Base-by-base conservation (phyloP, 805 yeast genomes). In the Alloascoidea africana region DNA sequence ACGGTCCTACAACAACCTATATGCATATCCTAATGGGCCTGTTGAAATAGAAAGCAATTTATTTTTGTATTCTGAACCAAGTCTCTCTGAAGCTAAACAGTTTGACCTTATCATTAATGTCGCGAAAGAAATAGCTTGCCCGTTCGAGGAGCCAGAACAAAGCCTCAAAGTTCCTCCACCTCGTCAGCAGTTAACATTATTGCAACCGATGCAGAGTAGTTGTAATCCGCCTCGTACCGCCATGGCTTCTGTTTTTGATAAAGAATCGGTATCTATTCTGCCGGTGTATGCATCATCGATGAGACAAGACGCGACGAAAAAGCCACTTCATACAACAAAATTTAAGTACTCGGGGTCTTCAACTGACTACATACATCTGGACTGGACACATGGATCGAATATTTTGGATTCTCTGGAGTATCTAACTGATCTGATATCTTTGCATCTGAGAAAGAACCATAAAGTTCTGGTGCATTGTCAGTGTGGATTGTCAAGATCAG, bases 401-500 rank as follows among this genome's bases (percentile, higher is more conserved):
- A 64, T 87, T 11, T 65, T 70, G 38, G 49, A 57, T 1, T 93
- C 85, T 49, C 64, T 86, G 40, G 76, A 76, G 1, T 46, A 49
- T 11, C 56, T 87, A 32, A 82, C 86, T 0, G 52, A 58, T 2
- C 45, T 72, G 14, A 79, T 86, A 18, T 66, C 66, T n/a, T 41
- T 55, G 8, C 64, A 69, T 32, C 50, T 66, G 13, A 34, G 46
- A 0, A 46, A 51, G 8, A 59, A 60, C 23, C 62, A 65, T 40
- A 65, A 63, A 37, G 68, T 84, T 8, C 62, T 86, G 39, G 70
- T 87, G 3, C 96, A 86, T 52, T 86, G 96, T 53, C 96, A 87
- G 53, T 87, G 96, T 57, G 96, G 96, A 8, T 91, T 87, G 1
- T 76, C 87, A 33, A 61, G 96, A 27, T 79, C 91, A 5, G 96